Conservation (phyloP, 78 protist genomes). For the Acrasis kona region DNA sequence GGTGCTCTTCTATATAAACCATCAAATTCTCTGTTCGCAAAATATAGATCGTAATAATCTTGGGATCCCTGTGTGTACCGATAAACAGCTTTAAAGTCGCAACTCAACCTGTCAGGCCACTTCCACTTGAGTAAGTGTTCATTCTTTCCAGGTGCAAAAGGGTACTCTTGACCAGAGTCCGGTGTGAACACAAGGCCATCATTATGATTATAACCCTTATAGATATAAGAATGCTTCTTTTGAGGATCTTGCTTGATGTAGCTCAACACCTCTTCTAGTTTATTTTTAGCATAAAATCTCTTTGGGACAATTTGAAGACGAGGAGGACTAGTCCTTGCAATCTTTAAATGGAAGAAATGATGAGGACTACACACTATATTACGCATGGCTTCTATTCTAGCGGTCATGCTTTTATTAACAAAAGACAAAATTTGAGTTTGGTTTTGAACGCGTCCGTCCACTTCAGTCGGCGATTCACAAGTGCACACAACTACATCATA, state of each 20-base stretch:
- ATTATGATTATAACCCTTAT: not conserved
- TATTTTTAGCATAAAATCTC: not conserved
- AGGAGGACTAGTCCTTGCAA: not conserved
- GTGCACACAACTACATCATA: not conserved
- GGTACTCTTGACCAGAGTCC: not conserved
- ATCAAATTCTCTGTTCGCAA: not conserved
- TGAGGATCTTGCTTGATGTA: not conserved
- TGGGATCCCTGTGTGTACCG: too few species aligned
- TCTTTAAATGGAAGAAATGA: not conserved
- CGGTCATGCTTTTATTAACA: not conserved
- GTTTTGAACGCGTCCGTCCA: too few species aligned
- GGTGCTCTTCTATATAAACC: not conserved
- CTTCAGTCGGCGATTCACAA: too few species aligned
- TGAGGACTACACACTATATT: not conserved
- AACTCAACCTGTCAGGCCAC: not conserved
- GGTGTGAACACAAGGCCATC: conserved; percentile 14
- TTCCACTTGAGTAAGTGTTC: not conserved
- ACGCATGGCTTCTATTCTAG: not conserved
- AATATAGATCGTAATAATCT: not conserved
- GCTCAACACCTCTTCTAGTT: not conserved
- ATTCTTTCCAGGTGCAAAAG: not conserved
- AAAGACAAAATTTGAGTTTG: not conserved
- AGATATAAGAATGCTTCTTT: not conserved
- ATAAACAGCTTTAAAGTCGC: not conserved
- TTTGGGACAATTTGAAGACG: not conserved